phyloP scores from a whole-genome alignment of 2,329 filamentous ascomycete genomes.

The Aspergillus eucalypticola region DNA sequence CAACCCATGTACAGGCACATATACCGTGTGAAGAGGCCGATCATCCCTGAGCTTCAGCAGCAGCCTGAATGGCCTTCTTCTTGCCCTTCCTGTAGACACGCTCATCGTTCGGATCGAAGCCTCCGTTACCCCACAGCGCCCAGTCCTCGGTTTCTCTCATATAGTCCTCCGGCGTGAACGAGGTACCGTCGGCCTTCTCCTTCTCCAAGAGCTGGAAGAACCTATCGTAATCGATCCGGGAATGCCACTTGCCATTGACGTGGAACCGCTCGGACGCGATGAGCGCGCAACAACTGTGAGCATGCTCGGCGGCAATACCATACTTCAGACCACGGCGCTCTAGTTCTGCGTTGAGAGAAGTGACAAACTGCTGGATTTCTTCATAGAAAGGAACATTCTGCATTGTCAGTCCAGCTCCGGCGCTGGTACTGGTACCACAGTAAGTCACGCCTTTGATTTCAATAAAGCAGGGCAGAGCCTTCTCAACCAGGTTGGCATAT shows the following conservation, averaged over 20 bases:
- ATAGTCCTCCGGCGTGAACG: slow-evolving; percentile 88
- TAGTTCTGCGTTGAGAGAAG: slow-evolving; percentile 70
- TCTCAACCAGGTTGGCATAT: slow-evolving; percentile 85
- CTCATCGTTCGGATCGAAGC: slow-evolving; percentile 87
- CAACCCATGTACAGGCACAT: background rate
- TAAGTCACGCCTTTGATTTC: slow-evolving; percentile 97
- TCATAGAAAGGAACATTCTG: slow-evolving; percentile 95
- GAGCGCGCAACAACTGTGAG: slow-evolving; percentile 89
- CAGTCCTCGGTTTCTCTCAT: slow-evolving; percentile 88
- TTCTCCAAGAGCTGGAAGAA: slow-evolving; percentile 85
- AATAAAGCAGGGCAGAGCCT: slow-evolving; percentile 84
- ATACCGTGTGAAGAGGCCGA: background rate
- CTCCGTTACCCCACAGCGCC: slow-evolving; percentile 92
- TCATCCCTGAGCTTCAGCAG: slow-evolving; percentile 1
- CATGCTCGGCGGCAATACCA: slow-evolving; percentile 91
- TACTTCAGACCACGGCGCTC: slow-evolving; percentile 72
- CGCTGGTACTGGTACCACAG: slow-evolving; percentile 85
- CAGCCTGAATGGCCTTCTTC: slow-evolving; percentile 25
- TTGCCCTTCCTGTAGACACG: slow-evolving; percentile 85
- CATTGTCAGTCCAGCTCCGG: slow-evolving; percentile 89
- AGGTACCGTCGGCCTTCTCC: slow-evolving; percentile 54
- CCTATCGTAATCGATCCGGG: slow-evolving; percentile 81
- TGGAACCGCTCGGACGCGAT: slow-evolving; percentile 80
- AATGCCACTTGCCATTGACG: slow-evolving; percentile 80
- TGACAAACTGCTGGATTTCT: slow-evolving; percentile 82